Percentiles rank a stretch among this genome's conserved stretches.
phyloP scores from a whole-genome alignment of 495 filamentous ascomycete genomes.

The Podospora anserina region DNA sequence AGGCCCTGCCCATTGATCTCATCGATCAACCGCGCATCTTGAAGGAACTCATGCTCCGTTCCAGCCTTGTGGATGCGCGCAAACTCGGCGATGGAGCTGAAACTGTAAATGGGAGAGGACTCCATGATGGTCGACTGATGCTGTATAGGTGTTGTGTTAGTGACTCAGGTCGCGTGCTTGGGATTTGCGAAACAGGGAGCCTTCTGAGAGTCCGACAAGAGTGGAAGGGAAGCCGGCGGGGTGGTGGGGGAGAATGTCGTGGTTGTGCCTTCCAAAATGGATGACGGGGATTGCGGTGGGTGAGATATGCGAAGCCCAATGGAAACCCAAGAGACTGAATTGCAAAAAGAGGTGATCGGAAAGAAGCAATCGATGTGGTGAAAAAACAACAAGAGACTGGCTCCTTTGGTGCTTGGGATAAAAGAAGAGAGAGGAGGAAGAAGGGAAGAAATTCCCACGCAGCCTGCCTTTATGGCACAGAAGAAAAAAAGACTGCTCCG shows the following conservation, averaged over 20 bases:
- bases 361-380: background rate
- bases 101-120: constrained; percentile 1
- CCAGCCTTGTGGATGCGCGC: constrained; percentile 10
- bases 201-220: too few relatives aligned
- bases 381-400: background rate
- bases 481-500: background rate
- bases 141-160: background rate
- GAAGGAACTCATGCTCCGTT: constrained; percentile 13
- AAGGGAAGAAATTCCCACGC: background rate
- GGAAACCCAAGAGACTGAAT: background rate
- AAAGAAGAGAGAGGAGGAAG: background rate
- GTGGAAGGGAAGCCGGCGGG: too few relatives aligned
- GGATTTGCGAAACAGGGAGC: background rate
- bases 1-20: constrained; percentile 4
- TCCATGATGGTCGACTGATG: background rate
- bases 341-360: background rate
- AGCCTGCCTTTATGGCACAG: background rate
- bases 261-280: too few relatives aligned
- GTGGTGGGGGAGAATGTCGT: too few relatives aligned
- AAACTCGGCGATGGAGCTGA: constrained; percentile 5
- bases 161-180: background rate
- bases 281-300: too few relatives aligned
- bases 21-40: background rate
- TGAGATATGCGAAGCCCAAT: too few relatives aligned
- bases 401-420: background rate